These are phyloP conservation scores for Scytalidium sp. DNA, from an alignment of 2,329 filamentous ascomycete species.

Conservation along the genomic window DNA sequence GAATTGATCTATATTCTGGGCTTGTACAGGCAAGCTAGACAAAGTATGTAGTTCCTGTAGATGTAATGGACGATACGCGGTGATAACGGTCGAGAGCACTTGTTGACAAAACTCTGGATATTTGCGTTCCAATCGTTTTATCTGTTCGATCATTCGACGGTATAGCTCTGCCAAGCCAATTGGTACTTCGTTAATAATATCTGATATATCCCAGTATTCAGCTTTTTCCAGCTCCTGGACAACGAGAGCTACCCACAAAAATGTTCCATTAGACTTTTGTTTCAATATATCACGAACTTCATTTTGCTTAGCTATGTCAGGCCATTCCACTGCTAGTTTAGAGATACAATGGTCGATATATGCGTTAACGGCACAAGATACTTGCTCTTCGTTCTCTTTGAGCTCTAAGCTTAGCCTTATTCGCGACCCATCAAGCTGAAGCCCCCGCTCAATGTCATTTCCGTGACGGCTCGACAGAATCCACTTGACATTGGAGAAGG, in stretches of 20 bases:
- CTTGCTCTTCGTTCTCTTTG: constrained; percentile 31
- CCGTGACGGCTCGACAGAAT: constrained; percentile 42
- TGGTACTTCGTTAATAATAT: constrained; percentile 15
- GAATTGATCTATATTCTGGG: background rate
- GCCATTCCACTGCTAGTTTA: constrained; percentile 18
- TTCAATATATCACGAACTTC: constrained; percentile 2
- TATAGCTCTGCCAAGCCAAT: constrained; percentile 31
- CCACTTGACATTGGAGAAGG: constrained; percentile 33
- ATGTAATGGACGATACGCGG: background rate
- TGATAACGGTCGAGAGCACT: background rate
- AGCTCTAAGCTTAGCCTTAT: constrained; percentile 32
- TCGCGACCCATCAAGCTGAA: constrained; percentile 21
- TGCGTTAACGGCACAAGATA: constrained; percentile 30
- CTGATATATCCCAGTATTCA: background rate
- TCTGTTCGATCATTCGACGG: constrained; percentile 6
- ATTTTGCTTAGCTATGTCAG: constrained; percentile 7
- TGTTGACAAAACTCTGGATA: background rate
- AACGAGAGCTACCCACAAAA: constrained; percentile 42
- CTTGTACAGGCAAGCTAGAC: background rate
- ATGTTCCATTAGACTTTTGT: constrained; percentile 35
- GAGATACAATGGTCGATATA: constrained; percentile 36
- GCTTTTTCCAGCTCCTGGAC: constrained; percentile 20
- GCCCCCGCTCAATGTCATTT: constrained; percentile 30
- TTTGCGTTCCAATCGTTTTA: constrained; percentile 13
- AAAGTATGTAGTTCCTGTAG: background rate